Evolutionary conservation across 2,329 filamentous ascomycete genomes (phyloP), one percentile per base, ranked within the genome.

Genomic region (Cyclaneusma minus): DNA sequence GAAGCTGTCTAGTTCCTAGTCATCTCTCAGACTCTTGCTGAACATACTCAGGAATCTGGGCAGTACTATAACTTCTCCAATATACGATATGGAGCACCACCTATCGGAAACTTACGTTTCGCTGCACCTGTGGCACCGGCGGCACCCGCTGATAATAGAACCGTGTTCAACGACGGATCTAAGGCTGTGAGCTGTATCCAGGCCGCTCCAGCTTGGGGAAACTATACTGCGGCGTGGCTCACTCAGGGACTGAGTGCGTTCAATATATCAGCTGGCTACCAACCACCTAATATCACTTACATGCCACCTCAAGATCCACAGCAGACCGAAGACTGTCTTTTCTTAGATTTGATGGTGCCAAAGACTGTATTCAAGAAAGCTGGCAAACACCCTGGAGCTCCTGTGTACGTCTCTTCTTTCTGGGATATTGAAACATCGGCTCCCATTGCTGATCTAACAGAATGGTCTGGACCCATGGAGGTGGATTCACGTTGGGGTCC

Each of bases 61-160:
- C 21, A 36, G n/a, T n/a, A 58, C 34, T 68, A 64, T 44, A 63
- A 59, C 33, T 69, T 69, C 45, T 57, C 48, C 27, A 67, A 69
- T 36, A 66, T 69, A 33, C 56, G 64, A 22, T 70, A 60, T 42
- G 65, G 62, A 5, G 58, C 59, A 14, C 55, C 65, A 9, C 64
- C 65, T 2, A 33, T 60, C 3, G 63, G 59, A 7, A 38, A 62
- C 9, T 42, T 64, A 22, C 51, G 65, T 13, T 69, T 65, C n/a
- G n/a, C n/a, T n/a, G n/a, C n/a, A n/a, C n/a, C n/a, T n/a, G n/a
- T n/a, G n/a, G n/a, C n/a, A n/a, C n/a, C n/a, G n/a, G n/a, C n/a
- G n/a, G n/a, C n/a, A n/a, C n/a, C n/a, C n/a, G n/a, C n/a, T n/a
- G n/a, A n/a, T n/a, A n/a, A n/a, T n/a, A n/a, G n/a, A n/a, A n/a